Conservation (phyloP, 1,139 yeast species). For the Suhomyces yuchorum region DNA sequence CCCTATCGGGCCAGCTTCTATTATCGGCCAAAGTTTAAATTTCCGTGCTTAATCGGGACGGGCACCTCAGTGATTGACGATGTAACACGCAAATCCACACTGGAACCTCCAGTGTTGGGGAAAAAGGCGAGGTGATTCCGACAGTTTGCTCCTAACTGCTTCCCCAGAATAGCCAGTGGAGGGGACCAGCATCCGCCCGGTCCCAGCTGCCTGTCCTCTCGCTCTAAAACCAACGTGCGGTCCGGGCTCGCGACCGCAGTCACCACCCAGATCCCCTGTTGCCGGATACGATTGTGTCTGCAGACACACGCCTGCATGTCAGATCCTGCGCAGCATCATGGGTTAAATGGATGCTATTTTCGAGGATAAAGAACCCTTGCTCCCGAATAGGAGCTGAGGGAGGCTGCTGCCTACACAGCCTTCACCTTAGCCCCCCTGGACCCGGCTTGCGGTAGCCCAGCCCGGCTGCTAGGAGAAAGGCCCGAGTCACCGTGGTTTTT, state of each 20-base stretch:
- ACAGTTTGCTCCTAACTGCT: neutral
- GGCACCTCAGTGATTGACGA: neutral
- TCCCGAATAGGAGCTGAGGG: neutral
- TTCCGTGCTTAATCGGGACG: slow-evolving; percentile 1
- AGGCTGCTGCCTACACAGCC: neutral
- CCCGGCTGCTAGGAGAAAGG: neutral
- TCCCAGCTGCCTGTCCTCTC: too few species aligned
- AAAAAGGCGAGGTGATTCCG: neutral
- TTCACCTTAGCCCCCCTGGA: neutral
- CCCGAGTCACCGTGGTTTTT: neutral
- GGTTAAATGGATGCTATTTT: neutral
- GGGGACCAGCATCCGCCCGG: too few species aligned
- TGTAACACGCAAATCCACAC: neutral
- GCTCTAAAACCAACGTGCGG: neutral
- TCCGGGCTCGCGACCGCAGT: neutral
- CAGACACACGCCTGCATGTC: slow-evolving; percentile 2
- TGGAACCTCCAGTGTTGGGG: neutral
- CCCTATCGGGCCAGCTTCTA: slow-evolving; percentile 1
- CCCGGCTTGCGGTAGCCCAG: neutral
- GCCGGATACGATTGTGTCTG: slow-evolving; percentile 1
- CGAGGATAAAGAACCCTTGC: neutral
- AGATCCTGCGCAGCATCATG: slow-evolving; percentile 1
- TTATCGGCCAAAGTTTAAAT: neutral
- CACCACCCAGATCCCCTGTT: neutral
- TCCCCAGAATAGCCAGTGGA: too few species aligned